Conservation (phyloP, 306 rosid genomes). For the Leucaena leucocephala region DNA sequence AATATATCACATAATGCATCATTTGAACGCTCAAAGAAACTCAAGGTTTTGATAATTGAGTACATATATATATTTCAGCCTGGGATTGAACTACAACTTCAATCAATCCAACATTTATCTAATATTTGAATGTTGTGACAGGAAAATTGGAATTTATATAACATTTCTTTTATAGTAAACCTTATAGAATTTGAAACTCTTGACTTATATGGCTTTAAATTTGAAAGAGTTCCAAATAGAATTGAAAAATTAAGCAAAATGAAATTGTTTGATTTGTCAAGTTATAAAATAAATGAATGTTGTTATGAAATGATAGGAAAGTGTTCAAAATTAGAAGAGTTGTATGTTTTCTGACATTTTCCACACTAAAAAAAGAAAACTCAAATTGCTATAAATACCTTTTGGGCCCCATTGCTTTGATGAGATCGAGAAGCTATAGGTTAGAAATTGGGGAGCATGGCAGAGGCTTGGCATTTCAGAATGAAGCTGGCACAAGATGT, state of each 20-base stretch:
- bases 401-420: too few relatives aligned
- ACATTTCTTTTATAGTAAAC: neutral
- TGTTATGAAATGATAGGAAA: neutral
- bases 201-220: neutral
- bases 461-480: too few relatives aligned
- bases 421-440: too few relatives aligned
- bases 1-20: neutral
- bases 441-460: too few relatives aligned
- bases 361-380: too few relatives aligned
- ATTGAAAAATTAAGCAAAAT: neutral
- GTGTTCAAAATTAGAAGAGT: neutral
- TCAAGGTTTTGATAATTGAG: neutral
- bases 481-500: too few relatives aligned
- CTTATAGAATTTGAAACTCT: neutral
- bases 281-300: neutral
- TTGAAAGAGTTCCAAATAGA: neutral
- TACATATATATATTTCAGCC: too few relatives aligned
- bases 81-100: neutral
- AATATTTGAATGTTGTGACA: neutral
- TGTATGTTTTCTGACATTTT: too few relatives aligned
- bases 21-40: neutral
- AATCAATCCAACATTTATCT: neutral
- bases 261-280: neutral
- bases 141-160: fast-evolving
- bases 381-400: too few relatives aligned